phyloP scores from a whole-genome alignment of 805 yeast species.

The Pichia membranifaciens region DNA sequence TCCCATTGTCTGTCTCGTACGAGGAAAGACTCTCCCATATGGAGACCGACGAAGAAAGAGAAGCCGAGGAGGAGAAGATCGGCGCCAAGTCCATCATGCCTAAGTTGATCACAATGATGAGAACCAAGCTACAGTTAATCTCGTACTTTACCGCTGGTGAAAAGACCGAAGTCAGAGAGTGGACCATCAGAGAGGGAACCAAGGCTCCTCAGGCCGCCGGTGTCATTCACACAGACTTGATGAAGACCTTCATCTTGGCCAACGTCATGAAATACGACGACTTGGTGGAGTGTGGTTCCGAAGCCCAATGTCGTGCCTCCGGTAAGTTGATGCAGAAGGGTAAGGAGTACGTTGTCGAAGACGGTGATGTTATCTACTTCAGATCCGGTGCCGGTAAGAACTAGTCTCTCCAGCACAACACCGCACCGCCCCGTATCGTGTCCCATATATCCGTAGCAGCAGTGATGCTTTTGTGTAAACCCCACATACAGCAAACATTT shows the following conservation, averaged over 20 bases:
- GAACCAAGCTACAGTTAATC: conserved; percentile 61
- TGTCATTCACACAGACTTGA: conserved; percentile 78
- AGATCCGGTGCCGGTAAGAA: conserved; percentile 65
- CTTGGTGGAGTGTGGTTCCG: conserved; percentile 46
- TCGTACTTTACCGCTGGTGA: conserved; percentile 88
- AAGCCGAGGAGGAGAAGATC: conserved; percentile 31
- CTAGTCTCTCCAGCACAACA: too few species aligned
- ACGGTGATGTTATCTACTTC: conserved; percentile 75
- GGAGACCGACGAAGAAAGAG: conserved; percentile 56
- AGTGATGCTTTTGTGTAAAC: too few species aligned
- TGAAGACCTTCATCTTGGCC: conserved; percentile 75
- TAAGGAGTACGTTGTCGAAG: conserved; percentile 72
- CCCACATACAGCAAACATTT: too few species aligned
- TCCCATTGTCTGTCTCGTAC: conserved; percentile 86
- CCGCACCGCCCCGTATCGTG: too few species aligned
- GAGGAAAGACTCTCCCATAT: conserved; percentile 89
- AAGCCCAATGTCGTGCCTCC: conserved; percentile 43
- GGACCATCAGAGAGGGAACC: conserved; percentile 75
- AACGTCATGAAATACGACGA: conserved; percentile 67
- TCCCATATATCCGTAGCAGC: too few species aligned
- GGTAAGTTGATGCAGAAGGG: conserved; percentile 67
- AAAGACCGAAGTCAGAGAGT: conserved; percentile 70
- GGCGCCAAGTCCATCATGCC: conserved; percentile 50
- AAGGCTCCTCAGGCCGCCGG: conserved; percentile 90
- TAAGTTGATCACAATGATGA: conserved; percentile 58